Conservation (phyloP, 73 alveolate genomes). For the Blepharisma japonicum region DNA sequence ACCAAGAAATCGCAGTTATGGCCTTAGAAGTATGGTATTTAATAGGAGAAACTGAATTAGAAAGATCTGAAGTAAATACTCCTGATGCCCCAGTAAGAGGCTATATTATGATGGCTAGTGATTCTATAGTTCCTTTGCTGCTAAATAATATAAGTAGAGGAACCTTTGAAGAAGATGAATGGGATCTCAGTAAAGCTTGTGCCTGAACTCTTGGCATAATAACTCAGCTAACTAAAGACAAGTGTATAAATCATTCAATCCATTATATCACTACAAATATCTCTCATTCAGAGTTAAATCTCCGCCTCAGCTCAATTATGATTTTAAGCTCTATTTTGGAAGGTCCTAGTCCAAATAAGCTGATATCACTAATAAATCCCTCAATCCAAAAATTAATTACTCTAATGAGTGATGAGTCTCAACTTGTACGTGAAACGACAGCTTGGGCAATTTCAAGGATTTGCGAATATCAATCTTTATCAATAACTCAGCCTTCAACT, state of each 20-base stretch:
- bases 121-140: background rate
- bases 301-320: background rate
- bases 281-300: background rate
- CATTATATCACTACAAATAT: background rate
- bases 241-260: background rate
- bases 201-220: background rate
- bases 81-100: background rate
- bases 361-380: background rate
- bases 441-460: background rate
- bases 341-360: background rate
- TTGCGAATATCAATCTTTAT: background rate
- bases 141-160: background rate
- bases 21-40: constrained; percentile 6
- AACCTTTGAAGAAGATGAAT: constrained; percentile 17
- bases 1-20: background rate
- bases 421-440: background rate
- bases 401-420: background rate
- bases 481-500: too few relatives aligned
- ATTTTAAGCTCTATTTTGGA: background rate
- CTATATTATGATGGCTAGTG: constrained; percentile 1
- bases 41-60: constrained; percentile 4
- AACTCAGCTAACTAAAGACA: background rate
- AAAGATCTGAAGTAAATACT: background rate
- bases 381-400: background rate
- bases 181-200: constrained; percentile 5